These are phyloP conservation scores for Amanita polypyramis DNA, from an alignment of 768 basidiomycete genomes.

Conservation along the genomic window DNA sequence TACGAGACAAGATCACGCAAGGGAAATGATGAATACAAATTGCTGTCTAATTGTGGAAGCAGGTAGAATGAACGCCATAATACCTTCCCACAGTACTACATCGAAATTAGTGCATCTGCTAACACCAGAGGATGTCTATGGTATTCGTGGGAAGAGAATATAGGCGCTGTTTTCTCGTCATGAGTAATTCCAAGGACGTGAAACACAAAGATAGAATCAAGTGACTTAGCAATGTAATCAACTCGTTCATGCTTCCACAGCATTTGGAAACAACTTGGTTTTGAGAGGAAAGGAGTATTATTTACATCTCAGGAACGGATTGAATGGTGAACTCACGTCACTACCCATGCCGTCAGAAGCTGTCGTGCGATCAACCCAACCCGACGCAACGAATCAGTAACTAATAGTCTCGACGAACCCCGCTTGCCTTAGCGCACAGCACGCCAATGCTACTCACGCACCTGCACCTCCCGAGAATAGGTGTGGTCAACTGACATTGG, in stretches of 20 bases:
- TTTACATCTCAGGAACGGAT: slow-evolving; percentile 34
- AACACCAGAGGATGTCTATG: no score
- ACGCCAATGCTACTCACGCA: slow-evolving; percentile 48
- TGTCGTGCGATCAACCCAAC: slow-evolving; percentile 3
- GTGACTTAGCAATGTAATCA: not conserved
- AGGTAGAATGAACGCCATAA: no score
- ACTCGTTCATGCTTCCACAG: not conserved
- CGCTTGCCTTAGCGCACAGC: slow-evolving; percentile 33
- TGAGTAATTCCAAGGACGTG: not conserved
- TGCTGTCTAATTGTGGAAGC: no score
- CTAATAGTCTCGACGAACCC: slow-evolving; percentile 23
- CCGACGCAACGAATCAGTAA: slow-evolving; percentile 13
- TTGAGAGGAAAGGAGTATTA: slow-evolving; percentile 27
- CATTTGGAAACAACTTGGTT: slow-evolving; percentile 3
- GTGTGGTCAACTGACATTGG: slow-evolving; percentile 13
- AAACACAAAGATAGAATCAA: not conserved
- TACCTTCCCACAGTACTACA: no score
- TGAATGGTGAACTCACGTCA: slow-evolving; percentile 51
- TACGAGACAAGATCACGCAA: no score
- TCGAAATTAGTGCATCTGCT: no score
- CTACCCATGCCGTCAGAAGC: slow-evolving; percentile 7
- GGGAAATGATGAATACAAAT: no score
- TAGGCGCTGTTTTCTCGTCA: not conserved
- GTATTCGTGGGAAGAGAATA: not conserved
- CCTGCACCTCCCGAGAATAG: slow-evolving; percentile 34